A percentile compares a stretch with the other conserved stretches of the same genome.
These are phyloP conservation scores for Clavulina sp. DNA, from an alignment of 768 basidiomycete species.

Conservation along the genomic window DNA sequence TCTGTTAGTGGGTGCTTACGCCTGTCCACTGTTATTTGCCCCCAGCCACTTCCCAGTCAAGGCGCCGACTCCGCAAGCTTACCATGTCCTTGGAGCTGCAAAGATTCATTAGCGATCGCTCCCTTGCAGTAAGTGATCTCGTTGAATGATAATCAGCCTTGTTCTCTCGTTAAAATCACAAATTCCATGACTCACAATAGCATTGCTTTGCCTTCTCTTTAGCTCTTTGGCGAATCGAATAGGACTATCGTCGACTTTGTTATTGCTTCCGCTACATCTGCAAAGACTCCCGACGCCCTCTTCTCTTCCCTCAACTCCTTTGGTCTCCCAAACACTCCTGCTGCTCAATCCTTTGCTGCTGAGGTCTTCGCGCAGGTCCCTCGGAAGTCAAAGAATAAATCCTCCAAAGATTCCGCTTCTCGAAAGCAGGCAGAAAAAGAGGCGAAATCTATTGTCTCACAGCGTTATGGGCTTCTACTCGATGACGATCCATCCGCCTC, in stretches of 20 bases:
- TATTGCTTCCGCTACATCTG: constrained; percentile 68
- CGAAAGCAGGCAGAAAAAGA: constrained; percentile 62
- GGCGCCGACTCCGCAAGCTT: no score
- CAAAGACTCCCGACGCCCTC: constrained; percentile 64
- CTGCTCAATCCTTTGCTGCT: constrained; percentile 60
- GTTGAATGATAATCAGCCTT: no score
- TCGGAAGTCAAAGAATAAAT: constrained; percentile 55
- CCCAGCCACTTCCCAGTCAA: no score
- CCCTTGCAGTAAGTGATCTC: no score
- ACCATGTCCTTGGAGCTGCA: constrained; percentile 5
- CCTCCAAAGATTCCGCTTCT: constrained; percentile 24
- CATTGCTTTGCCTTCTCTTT: background rate
- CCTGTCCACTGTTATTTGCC: no score
- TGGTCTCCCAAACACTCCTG: constrained; percentile 67
- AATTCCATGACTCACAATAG: no score
- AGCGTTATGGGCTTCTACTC: constrained; percentile 66
- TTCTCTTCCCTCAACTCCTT: constrained; percentile 56
- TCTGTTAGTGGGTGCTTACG: no score
- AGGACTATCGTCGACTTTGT: constrained; percentile 74
- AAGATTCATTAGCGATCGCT: constrained; percentile 9
- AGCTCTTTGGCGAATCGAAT: constrained; percentile 78
- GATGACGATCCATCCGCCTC: constrained; percentile 41
- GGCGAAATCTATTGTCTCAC: constrained; percentile 44
- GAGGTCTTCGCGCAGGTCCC: constrained; percentile 67
- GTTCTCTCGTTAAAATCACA: no score